phyloP scores from a whole-genome alignment of 208 protist genomes.

The Acanthamoeba sp. region DNA sequence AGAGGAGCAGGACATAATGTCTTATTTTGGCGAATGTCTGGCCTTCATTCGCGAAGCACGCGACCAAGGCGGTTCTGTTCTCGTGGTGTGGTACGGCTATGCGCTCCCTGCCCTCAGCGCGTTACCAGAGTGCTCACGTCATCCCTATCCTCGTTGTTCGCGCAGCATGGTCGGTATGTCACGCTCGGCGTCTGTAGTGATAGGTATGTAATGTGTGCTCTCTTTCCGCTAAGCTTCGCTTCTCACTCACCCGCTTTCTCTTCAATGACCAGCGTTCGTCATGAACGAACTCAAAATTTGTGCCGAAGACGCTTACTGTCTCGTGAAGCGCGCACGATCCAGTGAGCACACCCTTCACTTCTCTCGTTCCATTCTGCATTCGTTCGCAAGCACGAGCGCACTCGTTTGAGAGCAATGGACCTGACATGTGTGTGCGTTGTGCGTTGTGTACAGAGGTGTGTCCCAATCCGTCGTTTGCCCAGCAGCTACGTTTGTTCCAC shows the following conservation, averaged over 20 bases:
- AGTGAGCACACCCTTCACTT: too few species aligned
- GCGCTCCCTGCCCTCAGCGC: background rate
- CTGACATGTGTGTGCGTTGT: too few species aligned
- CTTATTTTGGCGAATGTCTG: background rate
- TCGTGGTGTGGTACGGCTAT: conserved; percentile 24
- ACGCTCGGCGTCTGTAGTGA: conserved; percentile 5
- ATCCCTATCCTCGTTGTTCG: background rate
- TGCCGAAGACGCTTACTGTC: background rate
- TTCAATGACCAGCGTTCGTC: background rate
- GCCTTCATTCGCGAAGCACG: background rate
- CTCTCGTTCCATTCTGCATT: too few species aligned
- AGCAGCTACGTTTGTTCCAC: background rate
- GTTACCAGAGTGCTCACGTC: background rate
- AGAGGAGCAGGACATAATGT: conserved; percentile 36
- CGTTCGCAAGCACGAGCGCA: too few species aligned
- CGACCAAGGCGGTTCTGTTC: background rate
- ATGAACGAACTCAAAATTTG: background rate
- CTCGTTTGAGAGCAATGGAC: too few species aligned
- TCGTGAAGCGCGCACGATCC: background rate
- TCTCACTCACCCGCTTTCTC: background rate
- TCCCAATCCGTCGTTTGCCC: background rate
- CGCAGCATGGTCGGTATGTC: conserved; percentile 36
- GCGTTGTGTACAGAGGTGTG: conserved; percentile 14
- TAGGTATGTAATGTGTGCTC: background rate
- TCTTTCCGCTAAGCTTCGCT: background rate